Percentiles rank a stretch among this genome's conserved stretches.
Evolutionary conservation across 495 filamentous ascomycete genomes (phyloP).

Genomic region (Lasiosphaeria hispida): DNA sequence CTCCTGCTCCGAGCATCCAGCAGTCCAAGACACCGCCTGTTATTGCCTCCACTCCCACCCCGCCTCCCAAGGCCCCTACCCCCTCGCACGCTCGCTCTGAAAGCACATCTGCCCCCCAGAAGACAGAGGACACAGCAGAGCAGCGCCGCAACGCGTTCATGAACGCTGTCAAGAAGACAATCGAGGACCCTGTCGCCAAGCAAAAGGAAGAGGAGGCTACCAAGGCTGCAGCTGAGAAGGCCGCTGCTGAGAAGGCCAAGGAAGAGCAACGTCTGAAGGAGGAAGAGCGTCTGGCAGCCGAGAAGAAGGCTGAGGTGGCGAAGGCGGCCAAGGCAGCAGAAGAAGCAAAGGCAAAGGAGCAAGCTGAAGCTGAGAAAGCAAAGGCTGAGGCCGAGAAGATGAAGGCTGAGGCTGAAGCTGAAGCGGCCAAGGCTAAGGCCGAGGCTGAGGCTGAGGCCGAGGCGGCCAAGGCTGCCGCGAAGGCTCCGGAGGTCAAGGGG

Average conservation of each 20-base stretch:
- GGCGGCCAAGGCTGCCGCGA: constrained; percentile 35
- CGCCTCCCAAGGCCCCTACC: constrained; percentile 45
- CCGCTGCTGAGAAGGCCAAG: constrained; percentile 41
- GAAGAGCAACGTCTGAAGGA: constrained; percentile 36
- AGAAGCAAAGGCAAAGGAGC: constrained; percentile 57
- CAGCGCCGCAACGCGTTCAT: constrained; percentile 52
- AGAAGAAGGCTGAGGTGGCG: constrained; percentile 64
- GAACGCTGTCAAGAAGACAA: constrained; percentile 48
- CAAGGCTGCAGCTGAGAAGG: constrained; percentile 46
- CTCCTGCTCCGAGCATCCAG: constrained; percentile 47
- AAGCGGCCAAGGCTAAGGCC: constrained; percentile 43
- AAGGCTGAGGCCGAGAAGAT: constrained; percentile 43
- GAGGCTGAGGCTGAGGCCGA: constrained; percentile 39
- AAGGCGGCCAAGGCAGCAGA: constrained; percentile 68
- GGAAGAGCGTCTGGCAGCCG: constrained; percentile 38
- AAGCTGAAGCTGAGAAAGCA: constrained; percentile 53
- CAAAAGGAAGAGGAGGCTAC: constrained; percentile 46
- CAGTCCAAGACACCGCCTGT: constrained; percentile 54
- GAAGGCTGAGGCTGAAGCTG: constrained; percentile 43
- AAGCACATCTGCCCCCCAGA: constrained; percentile 36
- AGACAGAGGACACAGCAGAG: constrained; percentile 42
- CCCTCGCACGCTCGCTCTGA: constrained; percentile 49
- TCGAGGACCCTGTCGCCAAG: constrained; percentile 33
- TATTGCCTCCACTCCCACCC: constrained; percentile 51
- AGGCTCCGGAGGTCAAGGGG: constrained; percentile 28